Evolutionary conservation across 1,284 basidiomycete genomes (phyloP).

Genomic region (Ganoderma boninense): DNA sequence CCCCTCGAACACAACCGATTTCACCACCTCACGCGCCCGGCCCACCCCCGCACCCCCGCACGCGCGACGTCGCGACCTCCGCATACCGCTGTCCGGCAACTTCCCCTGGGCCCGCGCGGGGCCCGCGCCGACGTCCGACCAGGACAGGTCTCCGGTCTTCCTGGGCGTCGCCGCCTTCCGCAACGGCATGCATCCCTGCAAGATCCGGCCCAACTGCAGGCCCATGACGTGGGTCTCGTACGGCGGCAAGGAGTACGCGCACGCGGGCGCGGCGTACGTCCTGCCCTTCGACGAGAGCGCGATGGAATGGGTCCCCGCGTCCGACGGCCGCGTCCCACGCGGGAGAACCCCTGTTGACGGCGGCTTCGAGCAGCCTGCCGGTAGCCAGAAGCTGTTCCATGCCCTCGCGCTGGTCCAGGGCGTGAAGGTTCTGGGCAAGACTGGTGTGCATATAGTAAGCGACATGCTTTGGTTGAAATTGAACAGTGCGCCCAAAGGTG

Average conservation of each 20-base stretch:
- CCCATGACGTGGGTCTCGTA: slow-evolving; percentile 5
- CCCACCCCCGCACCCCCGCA: neutral
- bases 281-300: neutral
- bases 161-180: slow-evolving; percentile 1
- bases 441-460: slow-evolving; percentile 3
- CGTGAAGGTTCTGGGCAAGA: slow-evolving; percentile 4
- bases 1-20: neutral
- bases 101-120: neutral
- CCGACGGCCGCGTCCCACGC: neutral
- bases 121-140: neutral
- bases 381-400: neutral
- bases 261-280: neutral
- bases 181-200: slow-evolving; percentile 10
- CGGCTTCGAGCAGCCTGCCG: neutral
- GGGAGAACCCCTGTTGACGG: slow-evolving; percentile 4
- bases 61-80: neutral
- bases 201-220: neutral
- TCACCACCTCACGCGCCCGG: neutral
- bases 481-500: neutral
- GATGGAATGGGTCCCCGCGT: slow-evolving; percentile 7
- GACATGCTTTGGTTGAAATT: neutral
- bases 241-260: slow-evolving; percentile 1
- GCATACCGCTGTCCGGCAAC: neutral
- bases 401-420: neutral
- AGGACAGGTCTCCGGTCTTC: slow-evolving; percentile 5